Conservation (phyloP, 2,329 filamentous ascomycete genomes). For the Aspergillus quadricinctus region DNA sequence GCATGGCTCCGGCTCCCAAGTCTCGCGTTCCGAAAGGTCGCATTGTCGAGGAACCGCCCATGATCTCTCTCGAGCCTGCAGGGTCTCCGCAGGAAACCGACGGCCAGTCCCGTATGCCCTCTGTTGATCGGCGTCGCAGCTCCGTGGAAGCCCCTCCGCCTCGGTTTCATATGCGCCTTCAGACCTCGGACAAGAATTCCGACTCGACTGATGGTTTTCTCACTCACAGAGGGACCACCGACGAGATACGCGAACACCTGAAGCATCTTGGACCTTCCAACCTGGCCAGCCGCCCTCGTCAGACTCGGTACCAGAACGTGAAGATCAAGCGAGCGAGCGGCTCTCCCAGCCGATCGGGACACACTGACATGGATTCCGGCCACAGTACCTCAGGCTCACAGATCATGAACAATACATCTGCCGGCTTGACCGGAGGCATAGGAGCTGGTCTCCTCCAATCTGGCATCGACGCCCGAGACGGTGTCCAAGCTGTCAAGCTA, state of each 20-base stretch:
- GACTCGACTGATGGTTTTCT: slow-evolving; percentile 27
- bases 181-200: slow-evolving; percentile 24
- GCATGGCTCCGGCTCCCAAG: slow-evolving; percentile 78
- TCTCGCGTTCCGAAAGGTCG: slow-evolving; percentile 60
- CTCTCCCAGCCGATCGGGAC: slow-evolving; percentile 29
- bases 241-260: slow-evolving; percentile 56
- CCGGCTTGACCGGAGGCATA: slow-evolving; percentile 48
- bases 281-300: slow-evolving; percentile 55
- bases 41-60: slow-evolving; percentile 47
- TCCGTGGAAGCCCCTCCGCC: slow-evolving; percentile 36
- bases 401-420: slow-evolving; percentile 21
- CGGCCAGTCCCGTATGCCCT: slow-evolving; percentile 33
- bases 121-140: slow-evolving; percentile 25
- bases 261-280: slow-evolving; percentile 63
- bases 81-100: slow-evolving; percentile 44
- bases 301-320: slow-evolving; percentile 59
- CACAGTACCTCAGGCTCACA: slow-evolving; percentile 42
- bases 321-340: slow-evolving; percentile 59
- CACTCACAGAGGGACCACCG: slow-evolving; percentile 49
- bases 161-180: slow-evolving; percentile 38
- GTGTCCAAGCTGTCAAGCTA: slow-evolving; percentile 57
- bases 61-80: slow-evolving; percentile 28
- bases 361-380: slow-evolving; percentile 31
- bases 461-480: slow-evolving; percentile 59
- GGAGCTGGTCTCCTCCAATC: slow-evolving; percentile 52